Evolutionary conservation across 345 rosid genomes (phyloP), one percentile per base, ranked within the genome.

Genomic region (Schrenkiella parvula): DNA sequence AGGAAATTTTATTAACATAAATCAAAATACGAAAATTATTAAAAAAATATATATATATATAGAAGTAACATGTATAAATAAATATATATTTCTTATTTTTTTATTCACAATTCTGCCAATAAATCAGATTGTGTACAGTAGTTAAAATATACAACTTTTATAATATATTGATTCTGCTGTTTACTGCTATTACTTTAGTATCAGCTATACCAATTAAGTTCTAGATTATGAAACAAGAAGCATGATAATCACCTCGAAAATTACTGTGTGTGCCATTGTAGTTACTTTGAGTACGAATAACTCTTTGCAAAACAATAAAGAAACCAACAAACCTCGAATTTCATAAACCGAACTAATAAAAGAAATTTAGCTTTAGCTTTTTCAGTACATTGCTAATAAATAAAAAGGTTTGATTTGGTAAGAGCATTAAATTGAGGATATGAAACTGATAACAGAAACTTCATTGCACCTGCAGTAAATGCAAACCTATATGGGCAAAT

Each of bases 351-450:
- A 43, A 31, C 61, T 50, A 39, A 38, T 58, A 74, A 66, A 65
- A 28, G 59, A 48, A 43, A 62, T 61, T n/a, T n/a, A 35, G 39
- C 11, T 35, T 48, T 34, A 10, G 28, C 11, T 10, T 8, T 47
- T 15, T 22, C 2, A 1, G 44, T 32, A 46, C 31, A 18, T 43
- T 54, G 59, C 56, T 46, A 23, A 23, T 73, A 55, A 54, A 55
- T 55, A 43, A 52, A 75, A 58, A 47, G 28, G 8, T 52, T 74
- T 10, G 19, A 68, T 75, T 75, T 52, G 70, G 74, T 75, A 68
- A 60, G 21, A 6, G 58, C 74, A 68, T 63, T 68, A 5, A 75
- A 68, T 68, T 52, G 39, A 41, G 52, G 62, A 58, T 58, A 37
- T 59, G 68, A 67, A 74, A 50, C 12, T 59, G 55, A 60, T 66